Evolutionary conservation across 805 yeast species (phyloP).

Genomic region (Yarrowia porcina): DNA sequence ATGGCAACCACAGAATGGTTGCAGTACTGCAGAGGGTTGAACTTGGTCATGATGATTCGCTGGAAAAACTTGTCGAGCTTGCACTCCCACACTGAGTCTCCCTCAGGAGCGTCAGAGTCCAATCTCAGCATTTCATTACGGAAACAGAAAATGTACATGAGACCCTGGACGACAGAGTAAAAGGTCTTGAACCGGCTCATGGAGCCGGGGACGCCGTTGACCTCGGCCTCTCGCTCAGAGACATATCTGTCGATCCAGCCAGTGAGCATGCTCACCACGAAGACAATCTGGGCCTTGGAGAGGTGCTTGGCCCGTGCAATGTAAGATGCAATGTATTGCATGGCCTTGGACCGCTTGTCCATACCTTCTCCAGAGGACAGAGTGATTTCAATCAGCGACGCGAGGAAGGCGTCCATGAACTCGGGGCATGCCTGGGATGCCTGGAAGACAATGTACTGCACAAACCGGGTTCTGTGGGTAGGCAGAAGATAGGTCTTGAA

Average conservation of each 20-base stretch:
- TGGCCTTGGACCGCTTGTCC: constrained; percentile 78
- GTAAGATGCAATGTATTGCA: constrained; percentile 88
- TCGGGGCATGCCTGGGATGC: constrained; percentile 79
- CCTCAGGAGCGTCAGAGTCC: constrained; percentile 27
- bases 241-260: constrained; percentile 83
- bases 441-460: constrained; percentile 80
- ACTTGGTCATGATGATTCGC: constrained; percentile 76
- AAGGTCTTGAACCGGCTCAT: constrained; percentile 89
- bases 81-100: constrained; percentile 62
- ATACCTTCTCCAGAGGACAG: constrained; percentile 64
- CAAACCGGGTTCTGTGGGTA: constrained; percentile 85
- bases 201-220: constrained; percentile 59
- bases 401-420: constrained; percentile 79
- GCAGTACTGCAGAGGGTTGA: constrained; percentile 90
- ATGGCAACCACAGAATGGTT: constrained; percentile 90
- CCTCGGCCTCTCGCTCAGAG: constrained; percentile 80
- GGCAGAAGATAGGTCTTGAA: constrained; percentile 83
- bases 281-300: constrained; percentile 67
- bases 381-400: constrained; percentile 76
- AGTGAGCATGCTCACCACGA: constrained; percentile 75
- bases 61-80: constrained; percentile 83
- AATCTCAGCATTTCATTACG: constrained; percentile 61
- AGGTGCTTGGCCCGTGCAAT: constrained; percentile 81
- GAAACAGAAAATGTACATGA: constrained; percentile 88
- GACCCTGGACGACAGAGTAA: constrained; percentile 86